A percentile compares a stretch with the other conserved stretches of the same genome.
These are phyloP conservation scores for Cylindrodendrum hubeiense DNA, from an alignment of 2,329 filamentous ascomycete species.

Conservation along the genomic window DNA sequence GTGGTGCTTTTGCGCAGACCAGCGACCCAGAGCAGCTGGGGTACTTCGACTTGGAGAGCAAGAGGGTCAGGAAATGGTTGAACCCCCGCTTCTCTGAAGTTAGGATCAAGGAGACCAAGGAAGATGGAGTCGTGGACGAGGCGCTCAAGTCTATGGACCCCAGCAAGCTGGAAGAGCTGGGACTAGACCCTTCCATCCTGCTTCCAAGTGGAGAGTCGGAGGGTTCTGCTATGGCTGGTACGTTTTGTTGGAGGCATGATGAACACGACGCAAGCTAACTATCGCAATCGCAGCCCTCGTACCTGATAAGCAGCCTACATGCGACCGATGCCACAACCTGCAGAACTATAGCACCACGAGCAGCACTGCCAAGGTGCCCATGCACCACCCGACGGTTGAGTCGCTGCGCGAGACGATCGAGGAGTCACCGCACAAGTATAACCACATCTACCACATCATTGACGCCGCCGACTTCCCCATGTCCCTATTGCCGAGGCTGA, in stretches of 20 bases:
- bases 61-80: conserved; percentile 63
- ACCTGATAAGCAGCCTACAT: conserved; percentile 69
- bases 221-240: conserved; percentile 34
- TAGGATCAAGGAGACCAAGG: conserved; percentile 40
- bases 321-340: conserved; percentile 88
- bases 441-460: conserved; percentile 95
- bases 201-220: conserved; percentile 45
- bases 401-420: conserved; percentile 86
- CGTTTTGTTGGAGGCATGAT: background rate
- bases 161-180: conserved; percentile 58
- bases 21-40: conserved; percentile 63
- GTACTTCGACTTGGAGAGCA: conserved; percentile 67
- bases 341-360: conserved; percentile 78
- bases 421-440: conserved; percentile 89
- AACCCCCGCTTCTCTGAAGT: conserved; percentile 35
- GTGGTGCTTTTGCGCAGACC: conserved; percentile 74
- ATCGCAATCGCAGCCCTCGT: conserved; percentile 21
- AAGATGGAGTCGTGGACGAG: conserved; percentile 62
- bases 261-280: conserved; percentile 22
- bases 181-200: conserved; percentile 58
- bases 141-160: conserved; percentile 58
- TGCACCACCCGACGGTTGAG: conserved; percentile 84
- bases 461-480: conserved; percentile 98
- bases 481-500: conserved; percentile 85
- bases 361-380: conserved; percentile 62